Conservation (phyloP, 805 yeast genomes). For the Ogataea haglerorum region DNA sequence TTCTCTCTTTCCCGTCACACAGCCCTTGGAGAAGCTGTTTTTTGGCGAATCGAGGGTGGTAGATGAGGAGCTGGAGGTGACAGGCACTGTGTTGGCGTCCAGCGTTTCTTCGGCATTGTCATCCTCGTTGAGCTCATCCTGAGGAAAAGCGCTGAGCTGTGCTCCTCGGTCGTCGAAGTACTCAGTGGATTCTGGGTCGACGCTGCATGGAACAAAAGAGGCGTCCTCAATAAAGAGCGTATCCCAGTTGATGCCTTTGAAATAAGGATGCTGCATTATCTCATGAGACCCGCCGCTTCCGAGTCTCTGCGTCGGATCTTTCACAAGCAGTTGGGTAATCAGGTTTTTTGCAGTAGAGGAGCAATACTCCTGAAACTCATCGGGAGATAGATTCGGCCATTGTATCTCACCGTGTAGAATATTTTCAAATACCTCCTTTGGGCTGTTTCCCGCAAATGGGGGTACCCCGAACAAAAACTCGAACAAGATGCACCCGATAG, state of each 20-base stretch:
- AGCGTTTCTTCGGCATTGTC: constrained; percentile 5
- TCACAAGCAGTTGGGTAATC: constrained; percentile 55
- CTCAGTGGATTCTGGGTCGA: constrained; percentile 83
- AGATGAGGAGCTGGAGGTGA: constrained; percentile 26
- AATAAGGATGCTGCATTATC: constrained; percentile 75
- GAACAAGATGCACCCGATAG: constrained; percentile 91
- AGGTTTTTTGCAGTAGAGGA: constrained; percentile 71
- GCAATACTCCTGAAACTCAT: constrained; percentile 51
- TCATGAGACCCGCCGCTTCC: constrained; percentile 81
- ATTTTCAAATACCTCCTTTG: constrained; percentile 77
- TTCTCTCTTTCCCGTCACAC: constrained; percentile 53
- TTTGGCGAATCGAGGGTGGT: constrained; percentile 30
- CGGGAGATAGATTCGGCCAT: constrained; percentile 73
- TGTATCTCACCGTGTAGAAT: constrained; percentile 70
- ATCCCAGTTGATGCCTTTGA: constrained; percentile 71
- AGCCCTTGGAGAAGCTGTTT: constrained; percentile 25
- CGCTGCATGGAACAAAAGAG: constrained; percentile 76
- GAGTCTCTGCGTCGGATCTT: constrained; percentile 64
- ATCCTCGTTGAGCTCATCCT: constrained; percentile 33
- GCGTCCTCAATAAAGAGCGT: constrained; percentile 66
- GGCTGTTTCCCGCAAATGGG: constrained; percentile 83
- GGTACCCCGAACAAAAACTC: constrained; percentile 92
- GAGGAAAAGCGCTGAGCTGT: constrained; percentile 57
- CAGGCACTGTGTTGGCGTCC: constrained; percentile 11
- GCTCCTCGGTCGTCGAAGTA: constrained; percentile 94